Percentiles rank a stretch among this genome's conserved stretches.
Evolutionary conservation across 352 stramenopile species (phyloP).

Genomic region (Blastocystis sp.): DNA sequence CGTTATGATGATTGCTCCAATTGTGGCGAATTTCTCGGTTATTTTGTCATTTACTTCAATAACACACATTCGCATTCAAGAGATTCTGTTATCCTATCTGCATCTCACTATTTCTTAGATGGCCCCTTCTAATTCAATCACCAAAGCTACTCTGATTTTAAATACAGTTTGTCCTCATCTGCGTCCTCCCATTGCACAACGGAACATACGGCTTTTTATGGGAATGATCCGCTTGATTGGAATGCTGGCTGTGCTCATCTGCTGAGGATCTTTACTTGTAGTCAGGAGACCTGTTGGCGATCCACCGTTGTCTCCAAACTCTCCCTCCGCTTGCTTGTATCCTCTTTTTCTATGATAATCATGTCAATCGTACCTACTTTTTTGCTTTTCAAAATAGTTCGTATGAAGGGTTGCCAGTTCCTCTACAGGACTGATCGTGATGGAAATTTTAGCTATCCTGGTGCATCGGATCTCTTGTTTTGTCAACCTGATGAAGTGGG

Average conservation of each 20-base stretch:
- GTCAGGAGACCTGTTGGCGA: neutral
- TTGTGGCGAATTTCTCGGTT: slow-evolving; percentile 18
- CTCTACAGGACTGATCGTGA: neutral
- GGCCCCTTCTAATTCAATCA: neutral
- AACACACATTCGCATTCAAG: neutral
- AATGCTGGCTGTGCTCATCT: neutral
- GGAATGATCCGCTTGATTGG: neutral
- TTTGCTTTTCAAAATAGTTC: neutral
- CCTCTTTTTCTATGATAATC: slow-evolving; percentile 30
- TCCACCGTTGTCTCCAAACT: neutral
- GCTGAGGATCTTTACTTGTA: neutral
- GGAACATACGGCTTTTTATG: neutral
- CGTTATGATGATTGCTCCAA: neutral
- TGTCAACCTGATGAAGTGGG: neutral
- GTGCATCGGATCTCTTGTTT: neutral
- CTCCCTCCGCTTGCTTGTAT: neutral
- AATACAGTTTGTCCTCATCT: neutral
- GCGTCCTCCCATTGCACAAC: neutral
- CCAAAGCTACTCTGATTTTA: neutral
- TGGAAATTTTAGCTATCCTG: neutral
- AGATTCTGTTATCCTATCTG: neutral
- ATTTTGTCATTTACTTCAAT: slow-evolving; percentile 11
- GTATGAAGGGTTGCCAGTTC: neutral
- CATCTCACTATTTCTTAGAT: neutral
- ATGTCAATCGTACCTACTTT: neutral